Evolutionary conservation across 2,329 filamentous ascomycete genomes (phyloP).

Genomic region (Colletotrichum chlorophyti): DNA sequence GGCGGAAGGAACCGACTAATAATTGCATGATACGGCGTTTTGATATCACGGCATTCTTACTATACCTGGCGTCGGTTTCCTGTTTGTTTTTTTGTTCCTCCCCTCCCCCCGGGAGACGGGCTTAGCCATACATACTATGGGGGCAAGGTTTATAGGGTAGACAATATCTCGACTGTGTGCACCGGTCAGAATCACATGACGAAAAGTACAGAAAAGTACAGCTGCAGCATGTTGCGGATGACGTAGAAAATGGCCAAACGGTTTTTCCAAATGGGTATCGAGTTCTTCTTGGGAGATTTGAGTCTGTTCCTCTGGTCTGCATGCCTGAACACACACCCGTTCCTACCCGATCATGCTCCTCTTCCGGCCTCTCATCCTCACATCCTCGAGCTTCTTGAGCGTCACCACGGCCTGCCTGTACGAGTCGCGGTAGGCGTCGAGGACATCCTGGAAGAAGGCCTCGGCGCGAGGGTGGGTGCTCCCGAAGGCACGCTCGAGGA

Average conservation of each 20-base stretch:
- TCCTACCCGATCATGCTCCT: constrained; percentile 89
- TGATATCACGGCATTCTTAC: constrained; percentile 21
- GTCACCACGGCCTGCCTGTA: constrained; percentile 80
- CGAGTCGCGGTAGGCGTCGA: constrained; percentile 75
- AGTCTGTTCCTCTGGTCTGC: too few species aligned
- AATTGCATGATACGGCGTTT: constrained; percentile 29
- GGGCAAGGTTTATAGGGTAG: too few species aligned
- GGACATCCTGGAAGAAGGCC: constrained; percentile 73
- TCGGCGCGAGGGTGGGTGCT: constrained; percentile 93
- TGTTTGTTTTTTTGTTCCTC: constrained; percentile 1
- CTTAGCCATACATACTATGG: neutral
- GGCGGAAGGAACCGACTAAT: constrained; percentile 21
- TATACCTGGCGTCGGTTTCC: constrained; percentile 26
- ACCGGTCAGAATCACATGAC: constrained; percentile 7
- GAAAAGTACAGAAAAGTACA: neutral
- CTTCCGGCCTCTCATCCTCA: constrained; percentile 92
- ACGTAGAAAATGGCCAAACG: constrained; percentile 4
- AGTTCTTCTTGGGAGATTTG: too few species aligned
- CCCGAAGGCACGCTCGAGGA: constrained; percentile 91
- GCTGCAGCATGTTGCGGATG: neutral
- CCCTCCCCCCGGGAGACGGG: neutral
- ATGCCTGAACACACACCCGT: too few species aligned
- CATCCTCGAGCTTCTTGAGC: constrained; percentile 85
- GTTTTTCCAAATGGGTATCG: constrained; percentile 19
- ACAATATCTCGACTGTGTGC: constrained; percentile 14